phyloP scores from a whole-genome alignment of 2,329 filamentous ascomycete species.

The Stagonosporopsis tanaceti region DNA sequence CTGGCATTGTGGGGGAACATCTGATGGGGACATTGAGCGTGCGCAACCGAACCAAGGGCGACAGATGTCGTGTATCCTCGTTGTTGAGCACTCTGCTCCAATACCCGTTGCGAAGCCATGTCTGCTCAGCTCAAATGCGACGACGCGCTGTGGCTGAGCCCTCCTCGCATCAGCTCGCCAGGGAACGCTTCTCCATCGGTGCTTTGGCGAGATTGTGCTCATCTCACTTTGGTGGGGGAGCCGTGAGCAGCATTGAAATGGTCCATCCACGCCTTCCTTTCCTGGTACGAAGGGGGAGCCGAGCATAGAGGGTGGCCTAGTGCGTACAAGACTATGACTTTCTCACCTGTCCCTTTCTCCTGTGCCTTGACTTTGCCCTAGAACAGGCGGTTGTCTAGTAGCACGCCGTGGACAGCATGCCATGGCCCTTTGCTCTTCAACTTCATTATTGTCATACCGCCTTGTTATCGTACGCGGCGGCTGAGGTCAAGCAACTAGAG shows the following conservation, averaged over 20 bases:
- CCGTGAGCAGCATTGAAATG: slow-evolving; percentile 18
- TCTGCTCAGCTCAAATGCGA: too few species aligned
- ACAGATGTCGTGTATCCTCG: too few species aligned
- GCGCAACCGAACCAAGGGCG: too few species aligned
- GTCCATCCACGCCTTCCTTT: slow-evolving; percentile 30
- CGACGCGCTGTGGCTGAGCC: too few species aligned
- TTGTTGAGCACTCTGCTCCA: too few species aligned
- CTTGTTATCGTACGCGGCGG: slow-evolving; percentile 35
- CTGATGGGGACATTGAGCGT: too few species aligned
- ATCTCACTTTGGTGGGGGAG: neutral
- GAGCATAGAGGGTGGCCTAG: slow-evolving; percentile 27
- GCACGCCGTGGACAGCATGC: slow-evolving; percentile 38
- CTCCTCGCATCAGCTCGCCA: too few species aligned
- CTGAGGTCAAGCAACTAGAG: slow-evolving; percentile 27
- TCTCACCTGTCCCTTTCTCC: slow-evolving; percentile 24
- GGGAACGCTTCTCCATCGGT: too few species aligned
- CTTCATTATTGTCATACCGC: slow-evolving; percentile 41
- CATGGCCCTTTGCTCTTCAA: slow-evolving; percentile 42
- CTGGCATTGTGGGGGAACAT: too few species aligned
- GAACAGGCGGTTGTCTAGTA: slow-evolving; percentile 42
- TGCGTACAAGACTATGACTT: slow-evolving; percentile 27
- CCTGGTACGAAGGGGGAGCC: slow-evolving; percentile 24
- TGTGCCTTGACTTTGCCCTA: slow-evolving; percentile 40
- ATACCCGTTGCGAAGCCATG: too few species aligned
- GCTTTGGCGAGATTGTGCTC: neutral